phyloP scores from a whole-genome alignment of 148 eudicot genomes.

The Nepenthes mirabilis region DNA sequence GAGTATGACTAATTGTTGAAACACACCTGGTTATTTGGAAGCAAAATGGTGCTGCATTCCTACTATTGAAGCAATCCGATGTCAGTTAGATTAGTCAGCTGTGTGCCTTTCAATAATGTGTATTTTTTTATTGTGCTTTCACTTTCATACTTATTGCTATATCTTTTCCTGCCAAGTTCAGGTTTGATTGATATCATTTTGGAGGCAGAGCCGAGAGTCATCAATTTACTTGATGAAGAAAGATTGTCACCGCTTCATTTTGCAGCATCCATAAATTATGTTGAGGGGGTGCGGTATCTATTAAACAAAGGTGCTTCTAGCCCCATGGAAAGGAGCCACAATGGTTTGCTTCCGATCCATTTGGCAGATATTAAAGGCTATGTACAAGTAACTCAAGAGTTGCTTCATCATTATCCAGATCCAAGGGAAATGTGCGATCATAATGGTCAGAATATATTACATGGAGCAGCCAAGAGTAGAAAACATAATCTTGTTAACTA shows the following conservation, averaged over 20 bases:
- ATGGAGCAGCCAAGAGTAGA: conserved; percentile 10
- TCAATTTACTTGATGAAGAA: conserved; percentile 1
- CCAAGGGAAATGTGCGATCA: conserved; percentile 3
- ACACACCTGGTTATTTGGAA: too few relatives aligned
- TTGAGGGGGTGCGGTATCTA: conserved; percentile 5
- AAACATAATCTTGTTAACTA: conserved; percentile 8
- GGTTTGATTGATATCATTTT: not conserved
- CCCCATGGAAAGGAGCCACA: not conserved
- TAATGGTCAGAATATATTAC: conserved; percentile 4
- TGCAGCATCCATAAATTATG: conserved; percentile 7
- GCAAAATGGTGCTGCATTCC: too few relatives aligned
- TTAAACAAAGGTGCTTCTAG: not conserved
- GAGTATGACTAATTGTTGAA: too few relatives aligned
- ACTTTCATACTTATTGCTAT: not conserved
- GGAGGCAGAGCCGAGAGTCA: not conserved
- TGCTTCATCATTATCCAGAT: conserved; percentile 6
- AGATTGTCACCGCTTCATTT: conserved; percentile 11
- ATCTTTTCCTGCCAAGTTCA: not conserved
- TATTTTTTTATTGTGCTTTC: not conserved
- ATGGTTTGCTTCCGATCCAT: conserved; percentile 15
- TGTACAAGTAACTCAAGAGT: conserved; percentile 1
- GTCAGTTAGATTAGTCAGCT: too few relatives aligned
- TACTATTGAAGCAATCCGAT: too few relatives aligned
- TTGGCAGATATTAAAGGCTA: conserved; percentile 13
- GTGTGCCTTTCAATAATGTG: not conserved